phyloP scores from a whole-genome alignment of 1,139 yeast genomes.

The Candida glucosophila region DNA sequence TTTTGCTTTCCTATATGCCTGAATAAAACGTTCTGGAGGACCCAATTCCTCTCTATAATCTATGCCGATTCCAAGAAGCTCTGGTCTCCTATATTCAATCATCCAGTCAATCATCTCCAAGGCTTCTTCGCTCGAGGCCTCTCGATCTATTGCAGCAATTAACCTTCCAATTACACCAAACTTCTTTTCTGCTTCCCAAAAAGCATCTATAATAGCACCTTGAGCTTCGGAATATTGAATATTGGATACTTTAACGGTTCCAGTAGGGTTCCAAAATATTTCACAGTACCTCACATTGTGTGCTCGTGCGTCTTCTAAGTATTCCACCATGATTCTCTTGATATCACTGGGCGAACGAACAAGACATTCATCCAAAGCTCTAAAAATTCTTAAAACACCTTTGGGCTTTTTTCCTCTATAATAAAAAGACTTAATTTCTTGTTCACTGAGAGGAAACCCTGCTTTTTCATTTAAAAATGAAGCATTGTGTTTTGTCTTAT shows the following conservation, averaged over 20 bases:
- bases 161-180: constrained; percentile 9
- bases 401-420: no score
- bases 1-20: constrained; percentile 12
- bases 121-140: constrained; percentile 11
- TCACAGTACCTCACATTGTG: constrained; percentile 14
- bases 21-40: constrained; percentile 13
- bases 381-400: no score
- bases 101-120: constrained; percentile 8
- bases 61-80: constrained; percentile 14
- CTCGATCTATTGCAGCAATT: constrained; percentile 15
- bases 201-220: constrained; percentile 12
- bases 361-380: no score
- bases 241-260: constrained; percentile 12
- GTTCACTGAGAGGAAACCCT: no score
- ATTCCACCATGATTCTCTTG: constrained; percentile 12
- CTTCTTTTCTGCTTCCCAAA: constrained; percentile 8
- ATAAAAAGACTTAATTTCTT: no score
- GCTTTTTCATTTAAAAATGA: no score
- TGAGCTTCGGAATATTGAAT: constrained; percentile 13
- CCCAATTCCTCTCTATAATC: constrained; percentile 15
- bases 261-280: constrained; percentile 19
- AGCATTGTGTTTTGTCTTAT: no score
- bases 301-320: constrained; percentile 9
- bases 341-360: no score
- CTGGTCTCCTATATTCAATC: constrained; percentile 9